Evolutionary conservation across 345 rosid species (phyloP), one percentile per base, ranked within the genome.

Genomic region (Eucalyptus tenuipes): DNA sequence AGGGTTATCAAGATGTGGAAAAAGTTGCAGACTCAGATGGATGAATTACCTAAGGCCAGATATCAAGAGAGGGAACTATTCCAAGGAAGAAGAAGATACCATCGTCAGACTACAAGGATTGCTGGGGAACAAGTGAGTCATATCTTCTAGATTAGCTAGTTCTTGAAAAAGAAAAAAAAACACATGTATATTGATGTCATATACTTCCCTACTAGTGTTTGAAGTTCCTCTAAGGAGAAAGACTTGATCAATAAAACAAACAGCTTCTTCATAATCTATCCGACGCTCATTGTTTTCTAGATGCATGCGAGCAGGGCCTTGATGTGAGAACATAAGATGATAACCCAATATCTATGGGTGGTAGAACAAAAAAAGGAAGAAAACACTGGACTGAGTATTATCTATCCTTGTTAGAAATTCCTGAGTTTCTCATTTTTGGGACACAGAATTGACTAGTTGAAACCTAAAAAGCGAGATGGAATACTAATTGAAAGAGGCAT

Each of bases 21-120:
- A 95, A 86, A 95, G 96, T 86, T 95, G 96, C 92, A 91, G 96
- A 88, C 89, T 95, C 81, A 84, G 96, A 81, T 94, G 95, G 95
- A 52, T 95, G 93, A 95, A 95, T 90, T 95, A 95, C 57, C 89
- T 95, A 86, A 92, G 95, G 87, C 95, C 96, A 5, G 89, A 92
- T 55, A 87, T 94, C 89, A 94, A 93, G 91, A 93, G 95, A 88
- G 96, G 96, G 29, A 92, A 93, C 57, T 95, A 91, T 86, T 92
- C 88, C 89, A 86, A 89, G 88, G 93, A 93, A 42, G 96, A 95
- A 91, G 95, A 95, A 53, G 94, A 95, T 4, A 91, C 80, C 66
- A 93, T 95, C 80, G 64, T 93, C 87, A 88, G 88, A 50, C 87
- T 92, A 40, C 96, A 93, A 13, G 57, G 49, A 20, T 48, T 85